A percentile compares a stretch with the other conserved stretches of the same genome.
phyloP scores from a whole-genome alignment of 495 filamentous ascomycete species.

The Podospora comata region DNA sequence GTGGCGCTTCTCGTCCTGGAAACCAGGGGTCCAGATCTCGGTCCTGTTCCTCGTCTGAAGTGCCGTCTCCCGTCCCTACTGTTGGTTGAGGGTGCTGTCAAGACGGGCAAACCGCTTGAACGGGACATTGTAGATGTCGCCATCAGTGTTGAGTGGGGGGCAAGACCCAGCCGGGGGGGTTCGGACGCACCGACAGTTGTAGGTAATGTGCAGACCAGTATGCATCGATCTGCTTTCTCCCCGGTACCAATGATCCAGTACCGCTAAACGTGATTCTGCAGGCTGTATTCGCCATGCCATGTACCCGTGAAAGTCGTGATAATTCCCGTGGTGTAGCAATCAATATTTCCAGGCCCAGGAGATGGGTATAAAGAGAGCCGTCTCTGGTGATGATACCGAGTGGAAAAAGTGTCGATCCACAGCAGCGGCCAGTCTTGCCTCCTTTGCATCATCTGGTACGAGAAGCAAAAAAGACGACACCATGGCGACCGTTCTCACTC shows the following conservation, averaged over 20 bases:
- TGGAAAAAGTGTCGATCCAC: background rate
- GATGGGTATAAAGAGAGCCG: conserved; percentile 1
- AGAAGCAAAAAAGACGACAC: background rate
- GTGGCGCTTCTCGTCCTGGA: background rate
- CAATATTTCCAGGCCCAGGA: background rate
- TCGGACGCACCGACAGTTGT: background rate
- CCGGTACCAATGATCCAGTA: background rate
- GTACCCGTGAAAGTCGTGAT: background rate
- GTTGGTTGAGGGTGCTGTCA: background rate
- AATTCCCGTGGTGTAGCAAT: background rate
- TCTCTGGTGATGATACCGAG: background rate
- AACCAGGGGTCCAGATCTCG: background rate
- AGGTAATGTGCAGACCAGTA: background rate
- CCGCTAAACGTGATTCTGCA: conserved; percentile 20
- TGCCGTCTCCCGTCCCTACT: background rate
- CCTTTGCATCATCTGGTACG: background rate
- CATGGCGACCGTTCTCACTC: conserved; percentile 29
- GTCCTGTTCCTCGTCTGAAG: background rate
- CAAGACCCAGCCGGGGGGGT: conserved; percentile 1
- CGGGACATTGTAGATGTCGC: conserved; percentile 6
- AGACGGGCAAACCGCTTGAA: background rate
- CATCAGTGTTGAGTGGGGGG: conserved; percentile 1
- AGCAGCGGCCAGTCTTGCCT: background rate
- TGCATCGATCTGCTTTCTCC: background rate
- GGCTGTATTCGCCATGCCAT: conserved; percentile 18